These are phyloP conservation scores for Ballota nigra DNA, from an alignment of 257 asterid genomes.

Conservation along the genomic window DNA sequence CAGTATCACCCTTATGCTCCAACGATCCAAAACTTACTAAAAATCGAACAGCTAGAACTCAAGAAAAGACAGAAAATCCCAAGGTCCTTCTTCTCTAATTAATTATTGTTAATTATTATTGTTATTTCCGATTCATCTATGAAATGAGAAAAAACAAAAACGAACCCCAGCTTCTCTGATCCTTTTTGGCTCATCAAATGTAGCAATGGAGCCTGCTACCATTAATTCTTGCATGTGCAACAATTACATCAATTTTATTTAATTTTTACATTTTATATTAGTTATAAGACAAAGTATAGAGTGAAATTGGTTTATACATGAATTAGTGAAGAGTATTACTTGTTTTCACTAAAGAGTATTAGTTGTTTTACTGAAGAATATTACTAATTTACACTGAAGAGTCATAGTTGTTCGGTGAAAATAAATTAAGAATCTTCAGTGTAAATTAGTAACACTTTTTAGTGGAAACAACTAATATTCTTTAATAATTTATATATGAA, in stretches of 20 bases:
- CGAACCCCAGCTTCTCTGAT: conserved; percentile 26
- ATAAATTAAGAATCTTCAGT: no score
- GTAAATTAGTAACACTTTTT: no score
- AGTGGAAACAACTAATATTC: no score
- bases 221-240: conserved; percentile 66
- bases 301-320: no score
- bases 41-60: not conserved
- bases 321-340: no score
- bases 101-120: not conserved
- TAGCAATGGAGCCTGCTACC: conserved; percentile 41
- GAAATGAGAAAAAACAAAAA: conserved; percentile 31
- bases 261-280: not conserved
- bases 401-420: no score
- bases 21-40: not conserved
- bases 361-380: no score
- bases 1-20: not conserved
- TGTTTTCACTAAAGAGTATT: no score
- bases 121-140: conserved; percentile 17
- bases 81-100: not conserved
- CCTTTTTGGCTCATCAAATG: conserved; percentile 42
- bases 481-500: no score
- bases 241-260: conserved; percentile 25
- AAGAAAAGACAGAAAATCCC: conserved; percentile 24
- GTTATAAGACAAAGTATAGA: no score
- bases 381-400: no score